Evolutionary conservation across 2,329 filamentous ascomycete genomes (phyloP).

Genomic region (Sphaerulina populicola): DNA sequence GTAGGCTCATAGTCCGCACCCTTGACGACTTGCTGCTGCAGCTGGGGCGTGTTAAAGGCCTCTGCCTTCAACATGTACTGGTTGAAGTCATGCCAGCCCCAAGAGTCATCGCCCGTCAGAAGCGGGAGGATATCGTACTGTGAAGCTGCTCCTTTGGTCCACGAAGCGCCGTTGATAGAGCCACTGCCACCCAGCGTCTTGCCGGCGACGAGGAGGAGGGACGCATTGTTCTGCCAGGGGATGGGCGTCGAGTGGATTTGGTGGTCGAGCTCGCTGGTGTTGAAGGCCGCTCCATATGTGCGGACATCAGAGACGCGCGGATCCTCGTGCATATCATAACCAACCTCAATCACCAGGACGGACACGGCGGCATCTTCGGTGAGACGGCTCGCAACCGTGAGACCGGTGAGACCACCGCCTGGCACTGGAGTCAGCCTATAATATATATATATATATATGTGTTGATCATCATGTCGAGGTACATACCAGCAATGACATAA

Average conservation of each 20-base stretch:
- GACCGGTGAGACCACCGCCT: constrained; percentile 22
- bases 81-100: constrained; percentile 24
- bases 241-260: constrained; percentile 21
- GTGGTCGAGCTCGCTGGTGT: constrained; percentile 17
- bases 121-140: constrained; percentile 27
- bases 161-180: constrained; percentile 25
- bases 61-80: constrained; percentile 25
- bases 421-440: background rate
- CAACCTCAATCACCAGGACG: constrained; percentile 23
- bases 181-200: constrained; percentile 25
- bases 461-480: background rate
- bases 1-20: constrained; percentile 18
- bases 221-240: constrained; percentile 18
- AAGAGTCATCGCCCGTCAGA: constrained; percentile 24
- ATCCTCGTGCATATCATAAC: constrained; percentile 17
- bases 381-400: constrained; percentile 22
- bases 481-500: constrained; percentile 22
- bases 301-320: constrained; percentile 22
- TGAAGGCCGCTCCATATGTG: constrained; percentile 22
- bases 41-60: constrained; percentile 21
- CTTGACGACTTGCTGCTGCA: constrained; percentile 11
- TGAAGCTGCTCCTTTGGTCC: constrained; percentile 26
- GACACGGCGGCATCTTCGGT: constrained; percentile 20
- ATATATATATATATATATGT: no score
- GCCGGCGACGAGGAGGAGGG: constrained; percentile 22